Evolutionary conservation across 768 basidiomycete species (phyloP), one percentile per base, ranked within the genome.

Genomic region (Xerocomellus chrysenteron): DNA sequence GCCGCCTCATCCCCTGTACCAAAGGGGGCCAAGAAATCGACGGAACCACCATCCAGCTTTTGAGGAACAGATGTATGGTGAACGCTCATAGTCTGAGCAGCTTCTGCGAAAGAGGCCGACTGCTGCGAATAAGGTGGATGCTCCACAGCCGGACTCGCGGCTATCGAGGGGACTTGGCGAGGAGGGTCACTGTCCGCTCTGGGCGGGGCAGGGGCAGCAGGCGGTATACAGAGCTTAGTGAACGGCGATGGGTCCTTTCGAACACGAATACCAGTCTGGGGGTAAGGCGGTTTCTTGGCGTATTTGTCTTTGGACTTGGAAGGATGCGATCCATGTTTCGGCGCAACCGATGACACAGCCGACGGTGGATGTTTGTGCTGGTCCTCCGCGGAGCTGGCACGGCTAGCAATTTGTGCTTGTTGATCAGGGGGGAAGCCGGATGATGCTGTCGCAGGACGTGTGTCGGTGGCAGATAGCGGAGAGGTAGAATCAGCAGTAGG

Each of bases 261-360:
- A 11, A 79, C 69, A 16, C 82, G 81, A 43, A 81, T 73, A 37
- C 82, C 81, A 11, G 79, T 67, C 24, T 75, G 55, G 16, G 81
- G 80, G 45, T 80, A 77, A 13, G 61, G 59, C 2, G 39, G 21
- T 60, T 77, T 81, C 72, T 79, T 80, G 50, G 68, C 57, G 37
- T 76, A 71, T 52, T 77, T 80, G 49, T 75, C 76, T 57, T 76
- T 78, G 48, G 65, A 66, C 60, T 66, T 73, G 65, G 56, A 52
- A 56, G 26, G 35, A 28, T 69, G 55, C 14, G 67, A 47, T n/a
- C 46, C 50, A 4, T 48, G 59, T 49, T 60, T 68, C 49, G 58
- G 33, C 12, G 44, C 30, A 21, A 36, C 42, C 24, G 61, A 37
- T 3, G 58, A 41, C 4, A 21, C 50, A 10, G 43, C 47, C 16